Conservation (phyloP, 768 basidiomycete species). For the Lactifluus rugatus region DNA sequence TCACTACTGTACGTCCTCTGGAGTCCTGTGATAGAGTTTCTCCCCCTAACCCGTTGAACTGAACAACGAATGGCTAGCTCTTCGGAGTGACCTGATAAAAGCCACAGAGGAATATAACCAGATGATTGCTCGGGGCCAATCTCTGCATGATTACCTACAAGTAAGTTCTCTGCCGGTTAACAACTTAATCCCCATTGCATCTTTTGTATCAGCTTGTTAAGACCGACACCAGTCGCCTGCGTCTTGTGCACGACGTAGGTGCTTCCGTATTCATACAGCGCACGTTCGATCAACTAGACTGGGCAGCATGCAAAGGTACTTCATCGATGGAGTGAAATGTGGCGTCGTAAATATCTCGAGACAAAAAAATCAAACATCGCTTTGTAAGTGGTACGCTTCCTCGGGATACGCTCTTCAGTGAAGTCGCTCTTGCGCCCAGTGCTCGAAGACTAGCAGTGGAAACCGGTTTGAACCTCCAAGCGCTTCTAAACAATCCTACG, state of each 20-base stretch:
- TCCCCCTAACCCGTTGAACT: neutral
- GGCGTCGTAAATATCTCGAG: neutral
- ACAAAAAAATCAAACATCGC: neutral
- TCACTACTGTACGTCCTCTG: neutral
- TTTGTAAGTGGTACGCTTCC: neutral
- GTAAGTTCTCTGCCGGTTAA: neutral
- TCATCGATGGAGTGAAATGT: neutral
- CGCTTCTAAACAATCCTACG: conserved; percentile 4
- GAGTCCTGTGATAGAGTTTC: neutral
- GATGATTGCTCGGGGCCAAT: neutral
- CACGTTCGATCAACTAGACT: neutral
- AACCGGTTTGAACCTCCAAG: conserved; percentile 6
- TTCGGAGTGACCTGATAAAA: neutral
- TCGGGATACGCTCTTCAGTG: neutral
- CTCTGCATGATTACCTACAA: conserved; percentile 1
- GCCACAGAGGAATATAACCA: neutral
- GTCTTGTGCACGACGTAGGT: neutral
- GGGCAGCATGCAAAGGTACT: conserved; percentile 6
- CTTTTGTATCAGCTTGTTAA: neutral
- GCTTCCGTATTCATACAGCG: neutral
- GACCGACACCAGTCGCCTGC: neutral
- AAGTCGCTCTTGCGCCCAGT: neutral
- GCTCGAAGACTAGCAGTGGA: neutral
- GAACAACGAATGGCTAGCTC: neutral
- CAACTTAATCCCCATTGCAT: neutral